These are phyloP conservation scores for Blastomyces gilchristii DNA, from an alignment of 2,329 filamentous ascomycete species.

Conservation along the genomic window DNA sequence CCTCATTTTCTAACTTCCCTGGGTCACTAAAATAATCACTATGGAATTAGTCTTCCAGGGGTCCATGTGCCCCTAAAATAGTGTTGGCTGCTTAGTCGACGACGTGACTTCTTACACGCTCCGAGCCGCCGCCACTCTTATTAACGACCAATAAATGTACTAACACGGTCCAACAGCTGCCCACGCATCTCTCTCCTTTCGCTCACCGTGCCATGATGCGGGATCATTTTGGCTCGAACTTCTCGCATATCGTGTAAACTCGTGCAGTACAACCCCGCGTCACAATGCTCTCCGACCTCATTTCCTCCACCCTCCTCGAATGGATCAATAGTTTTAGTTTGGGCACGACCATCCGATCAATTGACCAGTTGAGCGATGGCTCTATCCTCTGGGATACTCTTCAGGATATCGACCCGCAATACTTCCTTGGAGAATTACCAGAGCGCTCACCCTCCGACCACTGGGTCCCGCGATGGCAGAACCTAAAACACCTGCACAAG, in stretches of 20 bases:
- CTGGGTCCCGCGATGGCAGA: conserved; percentile 41
- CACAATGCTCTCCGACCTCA: conserved; percentile 37
- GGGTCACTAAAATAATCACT: background rate
- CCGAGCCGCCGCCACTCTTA: background rate
- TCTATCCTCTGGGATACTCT: conserved; percentile 39
- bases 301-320: conserved; percentile 38
- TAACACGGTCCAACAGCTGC: background rate
- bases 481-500: conserved; percentile 41
- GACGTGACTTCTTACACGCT: background rate
- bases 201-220: conserved; percentile 4
- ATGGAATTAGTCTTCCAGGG: background rate
- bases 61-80: background rate
- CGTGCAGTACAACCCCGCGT: conserved; percentile 10
- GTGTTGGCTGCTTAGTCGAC: background rate
- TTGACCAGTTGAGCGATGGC: conserved; percentile 36
- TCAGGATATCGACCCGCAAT: conserved; percentile 40
- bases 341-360: conserved; percentile 33
- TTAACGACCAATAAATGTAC: background rate
- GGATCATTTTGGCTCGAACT: conserved; percentile 5
- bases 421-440: conserved; percentile 39
- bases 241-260: background rate
- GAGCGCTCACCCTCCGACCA: conserved; percentile 35
- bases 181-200: background rate
- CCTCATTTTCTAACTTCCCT: background rate
- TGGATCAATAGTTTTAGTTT: conserved; percentile 40